Conservation (phyloP, 345 rosid species). For the Barbarea vulgaris region DNA sequence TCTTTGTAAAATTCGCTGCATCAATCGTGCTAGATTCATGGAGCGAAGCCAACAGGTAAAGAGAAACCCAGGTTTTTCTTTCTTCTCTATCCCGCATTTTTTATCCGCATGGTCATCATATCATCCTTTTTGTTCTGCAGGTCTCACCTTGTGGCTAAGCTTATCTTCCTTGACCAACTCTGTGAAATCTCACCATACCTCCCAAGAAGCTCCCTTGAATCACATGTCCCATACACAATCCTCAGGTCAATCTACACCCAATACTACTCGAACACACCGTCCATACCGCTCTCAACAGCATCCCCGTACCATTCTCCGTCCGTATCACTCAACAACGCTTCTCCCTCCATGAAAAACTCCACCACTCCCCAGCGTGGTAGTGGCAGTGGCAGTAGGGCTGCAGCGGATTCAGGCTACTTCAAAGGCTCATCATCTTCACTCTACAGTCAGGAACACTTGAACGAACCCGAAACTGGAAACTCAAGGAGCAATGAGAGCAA, state of each 20-base stretch:
- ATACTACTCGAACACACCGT: conserved; percentile 76
- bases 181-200: conserved; percentile 92
- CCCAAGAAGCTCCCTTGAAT: conserved; percentile 87
- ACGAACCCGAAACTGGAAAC: conserved; percentile 55
- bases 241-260: conserved; percentile 89
- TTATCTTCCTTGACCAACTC: conserved; percentile 93
- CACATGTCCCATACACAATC: conserved; percentile 78
- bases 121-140: conserved; percentile 42
- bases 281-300: conserved; percentile 43
- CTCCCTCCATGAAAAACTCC: conserved; percentile 72
- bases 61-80: background rate
- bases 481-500: conserved; percentile 47
- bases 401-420: conserved; percentile 64
- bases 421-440: conserved; percentile 74
- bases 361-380: conserved; percentile 73
- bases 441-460: conserved; percentile 61
- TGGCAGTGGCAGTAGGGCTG: conserved; percentile 33
- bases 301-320: conserved; percentile 86
- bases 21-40: conserved; percentile 85
- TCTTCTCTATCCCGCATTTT: background rate
- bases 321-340: conserved; percentile 62
- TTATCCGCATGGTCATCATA: conserved; percentile 8
- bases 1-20: conserved; percentile 85
- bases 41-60: conserved; percentile 84
- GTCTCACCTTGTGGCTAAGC: conserved; percentile 91